phyloP scores from a whole-genome alignment of 1,284 basidiomycete species.

The Amylostereum areolatum region DNA sequence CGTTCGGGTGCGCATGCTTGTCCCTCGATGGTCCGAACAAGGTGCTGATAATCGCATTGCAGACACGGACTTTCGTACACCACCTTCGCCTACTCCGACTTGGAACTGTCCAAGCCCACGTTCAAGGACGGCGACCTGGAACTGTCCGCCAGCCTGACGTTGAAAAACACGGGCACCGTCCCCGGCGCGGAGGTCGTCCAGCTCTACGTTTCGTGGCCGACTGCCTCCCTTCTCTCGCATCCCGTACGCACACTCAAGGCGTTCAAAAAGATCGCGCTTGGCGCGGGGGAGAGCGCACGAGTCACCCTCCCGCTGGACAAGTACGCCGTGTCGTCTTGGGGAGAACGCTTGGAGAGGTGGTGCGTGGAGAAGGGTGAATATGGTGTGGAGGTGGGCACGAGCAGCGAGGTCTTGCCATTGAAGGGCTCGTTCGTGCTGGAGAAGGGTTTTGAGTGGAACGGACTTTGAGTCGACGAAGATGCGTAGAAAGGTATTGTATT shows the following conservation, averaged over 20 bases:
- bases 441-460: constrained; percentile 40
- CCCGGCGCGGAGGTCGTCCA: constrained; percentile 64
- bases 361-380: constrained; percentile 38
- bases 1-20: constrained; percentile 49
- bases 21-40: not conserved
- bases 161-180: constrained; percentile 53
- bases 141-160: constrained; percentile 32
- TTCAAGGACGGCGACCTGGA: constrained; percentile 26
- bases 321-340: constrained; percentile 56
- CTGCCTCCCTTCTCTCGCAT: constrained; percentile 40
- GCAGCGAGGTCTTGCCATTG: constrained; percentile 38
- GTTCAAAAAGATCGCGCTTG: constrained; percentile 52
- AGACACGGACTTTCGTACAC: constrained; percentile 73
- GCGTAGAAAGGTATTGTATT: not conserved
- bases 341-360: constrained; percentile 37
- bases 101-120: constrained; percentile 28
- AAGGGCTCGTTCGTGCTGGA: constrained; percentile 30
- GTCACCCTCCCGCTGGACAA: constrained; percentile 51
- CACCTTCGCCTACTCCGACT: constrained; percentile 49
- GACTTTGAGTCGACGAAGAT: constrained; percentile 25
- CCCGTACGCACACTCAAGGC: constrained; percentile 53
- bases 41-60: constrained; percentile 7
- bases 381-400: constrained; percentile 40
- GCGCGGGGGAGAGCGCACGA: constrained; percentile 32
- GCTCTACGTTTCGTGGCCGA: constrained; percentile 58